A percentile compares a stretch with the other conserved stretches of the same genome.
Conservation (phyloP, 495 filamentous ascomycete genomes). For the Darksidea phi region DNA sequence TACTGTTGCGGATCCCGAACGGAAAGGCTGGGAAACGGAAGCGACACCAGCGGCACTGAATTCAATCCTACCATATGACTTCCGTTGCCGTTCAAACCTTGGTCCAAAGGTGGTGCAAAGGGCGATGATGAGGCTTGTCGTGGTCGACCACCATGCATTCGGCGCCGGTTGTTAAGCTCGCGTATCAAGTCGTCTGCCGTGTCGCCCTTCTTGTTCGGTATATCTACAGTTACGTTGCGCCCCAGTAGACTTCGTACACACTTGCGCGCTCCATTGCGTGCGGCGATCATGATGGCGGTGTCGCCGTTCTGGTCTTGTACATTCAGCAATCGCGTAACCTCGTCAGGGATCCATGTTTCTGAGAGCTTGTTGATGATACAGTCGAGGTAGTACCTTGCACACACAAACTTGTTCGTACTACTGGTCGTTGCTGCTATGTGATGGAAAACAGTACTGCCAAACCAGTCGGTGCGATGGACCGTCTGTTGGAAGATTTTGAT, state of each 20-base stretch:
- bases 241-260: slow-evolving; percentile 70
- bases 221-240: slow-evolving; percentile 70
- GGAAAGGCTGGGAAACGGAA: slow-evolving; percentile 17
- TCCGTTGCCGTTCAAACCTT: slow-evolving; percentile 28
- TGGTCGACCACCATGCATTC: slow-evolving; percentile 45
- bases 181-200: slow-evolving; percentile 72
- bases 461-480: slow-evolving; percentile 70
- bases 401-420: slow-evolving; percentile 74
- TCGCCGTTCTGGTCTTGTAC: slow-evolving; percentile 79
- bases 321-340: slow-evolving; percentile 69
- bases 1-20: slow-evolving; percentile 46
- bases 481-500: slow-evolving; percentile 76
- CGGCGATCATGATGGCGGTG: slow-evolving; percentile 84
- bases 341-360: slow-evolving; percentile 62
- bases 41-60: slow-evolving; percentile 7
- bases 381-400: slow-evolving; percentile 88
- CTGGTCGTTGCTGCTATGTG: slow-evolving; percentile 83
- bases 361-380: slow-evolving; percentile 80
- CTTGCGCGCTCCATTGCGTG: slow-evolving; percentile 71
- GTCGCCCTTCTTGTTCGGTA: slow-evolving; percentile 74
- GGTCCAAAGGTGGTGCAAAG: slow-evolving; percentile 53
- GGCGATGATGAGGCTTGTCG: slow-evolving; percentile 62
- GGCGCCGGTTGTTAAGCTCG: slow-evolving; percentile 52
- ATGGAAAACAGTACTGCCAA: slow-evolving; percentile 82
- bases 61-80: not conserved